Conservation (phyloP, 2,329 filamentous ascomycete species). For the Hypoxylon rubiginosum region DNA sequence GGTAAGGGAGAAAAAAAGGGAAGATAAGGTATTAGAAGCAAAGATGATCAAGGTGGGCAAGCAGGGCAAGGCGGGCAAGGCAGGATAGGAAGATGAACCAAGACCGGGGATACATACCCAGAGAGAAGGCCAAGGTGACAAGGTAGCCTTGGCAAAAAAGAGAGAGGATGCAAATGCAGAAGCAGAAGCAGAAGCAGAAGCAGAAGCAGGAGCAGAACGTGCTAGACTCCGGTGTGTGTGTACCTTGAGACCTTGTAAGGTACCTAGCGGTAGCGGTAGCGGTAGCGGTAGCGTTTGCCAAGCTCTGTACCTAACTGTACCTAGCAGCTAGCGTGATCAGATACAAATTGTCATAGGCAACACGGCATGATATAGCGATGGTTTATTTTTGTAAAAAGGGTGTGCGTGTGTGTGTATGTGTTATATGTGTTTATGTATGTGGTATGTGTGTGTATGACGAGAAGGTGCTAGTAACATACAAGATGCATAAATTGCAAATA, state of each 20-base stretch:
- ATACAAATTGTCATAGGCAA: not conserved
- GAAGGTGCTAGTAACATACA: slow-evolving; percentile 20
- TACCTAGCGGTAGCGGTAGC: no score
- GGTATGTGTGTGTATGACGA: slow-evolving; percentile 24
- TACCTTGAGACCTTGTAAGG: no score
- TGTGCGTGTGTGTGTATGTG: slow-evolving; percentile 6
- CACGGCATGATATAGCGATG: not conserved
- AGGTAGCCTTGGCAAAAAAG: slow-evolving; percentile 24
- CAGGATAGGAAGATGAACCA: slow-evolving; percentile 15
- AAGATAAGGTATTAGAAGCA: slow-evolving; percentile 1
- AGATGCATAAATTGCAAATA: slow-evolving; percentile 20
- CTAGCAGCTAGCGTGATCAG: slow-evolving; percentile 10
- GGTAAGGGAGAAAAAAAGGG: no score
- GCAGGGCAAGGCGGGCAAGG: slow-evolving; percentile 29
- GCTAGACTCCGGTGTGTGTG: slow-evolving; percentile 41
- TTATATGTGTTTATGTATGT: slow-evolving; percentile 9
- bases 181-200: no score
- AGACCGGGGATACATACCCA: slow-evolving; percentile 29
- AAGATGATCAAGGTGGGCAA: not conserved
- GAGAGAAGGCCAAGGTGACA: slow-evolving; percentile 5
- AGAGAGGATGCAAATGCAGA: no score
- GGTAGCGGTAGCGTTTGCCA: slow-evolving; percentile 40
- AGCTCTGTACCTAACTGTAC: slow-evolving; percentile 35
- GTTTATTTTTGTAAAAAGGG: not conserved
- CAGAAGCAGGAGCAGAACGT: slow-evolving; percentile 37